Evolutionary conservation across 2,329 filamentous ascomycete genomes (phyloP).

Genomic region (Colletotrichum coccodes): DNA sequence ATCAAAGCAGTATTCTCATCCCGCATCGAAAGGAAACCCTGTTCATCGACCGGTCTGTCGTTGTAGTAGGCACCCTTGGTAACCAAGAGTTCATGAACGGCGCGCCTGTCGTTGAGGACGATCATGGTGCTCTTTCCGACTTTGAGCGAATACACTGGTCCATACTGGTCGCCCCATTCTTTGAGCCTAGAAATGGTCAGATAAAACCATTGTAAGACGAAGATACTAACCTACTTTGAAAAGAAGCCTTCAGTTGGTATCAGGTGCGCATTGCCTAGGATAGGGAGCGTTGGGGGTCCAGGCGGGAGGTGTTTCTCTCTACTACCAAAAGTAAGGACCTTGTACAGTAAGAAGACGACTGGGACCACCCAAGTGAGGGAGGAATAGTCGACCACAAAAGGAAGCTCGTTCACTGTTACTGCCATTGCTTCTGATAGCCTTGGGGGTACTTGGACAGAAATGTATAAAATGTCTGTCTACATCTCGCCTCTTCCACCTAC

Average conservation of each 20-base stretch:
- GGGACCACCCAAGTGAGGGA: constrained; percentile 1
- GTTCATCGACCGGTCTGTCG: constrained; percentile 45
- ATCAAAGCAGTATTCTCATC: constrained; percentile 43
- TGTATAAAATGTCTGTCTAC: background rate
- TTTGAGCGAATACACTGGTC: constrained; percentile 54
- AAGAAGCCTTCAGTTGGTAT: constrained; percentile 23
- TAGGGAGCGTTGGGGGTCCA: constrained; percentile 51
- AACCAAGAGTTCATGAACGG: constrained; percentile 55
- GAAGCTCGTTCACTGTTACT: background rate
- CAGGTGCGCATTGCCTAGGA: constrained; percentile 52
- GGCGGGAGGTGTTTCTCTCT: constrained; percentile 20
- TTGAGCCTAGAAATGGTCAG: constrained; percentile 45
- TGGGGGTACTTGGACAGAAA: background rate
- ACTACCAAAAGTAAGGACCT: constrained; percentile 2
- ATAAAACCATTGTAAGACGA: background rate
- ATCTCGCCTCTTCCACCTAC: background rate
- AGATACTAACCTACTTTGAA: constrained; percentile 9
- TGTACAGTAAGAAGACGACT: background rate
- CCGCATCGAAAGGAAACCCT: background rate
- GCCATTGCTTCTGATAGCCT: background rate
- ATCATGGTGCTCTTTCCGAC: constrained; percentile 50
- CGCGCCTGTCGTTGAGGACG: constrained; percentile 50
- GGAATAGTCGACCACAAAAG: background rate
- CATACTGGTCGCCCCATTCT: constrained; percentile 54
- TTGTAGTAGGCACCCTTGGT: constrained; percentile 55